Conservation (phyloP, 768 basidiomycete species). For the Punctularia strigosozonata region DNA sequence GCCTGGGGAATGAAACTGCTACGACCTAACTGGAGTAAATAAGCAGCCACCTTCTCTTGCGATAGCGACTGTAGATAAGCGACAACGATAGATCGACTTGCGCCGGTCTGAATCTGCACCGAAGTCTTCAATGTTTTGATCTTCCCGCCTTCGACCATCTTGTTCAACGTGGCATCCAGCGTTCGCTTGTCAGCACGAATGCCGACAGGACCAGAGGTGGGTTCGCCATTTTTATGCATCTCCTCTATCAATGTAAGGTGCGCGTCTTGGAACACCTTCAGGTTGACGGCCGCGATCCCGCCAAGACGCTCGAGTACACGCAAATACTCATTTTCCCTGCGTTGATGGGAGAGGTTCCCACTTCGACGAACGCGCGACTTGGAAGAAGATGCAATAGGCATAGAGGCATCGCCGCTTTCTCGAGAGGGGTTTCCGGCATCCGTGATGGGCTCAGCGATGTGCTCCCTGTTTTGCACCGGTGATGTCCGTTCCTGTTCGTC, state of each 20-base stretch:
- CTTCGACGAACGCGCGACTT: constrained; percentile 17
- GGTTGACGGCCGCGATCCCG: constrained; percentile 54
- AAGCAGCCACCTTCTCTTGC: constrained; percentile 41
- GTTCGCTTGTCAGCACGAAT: constrained; percentile 69
- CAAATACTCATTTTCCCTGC: constrained; percentile 71
- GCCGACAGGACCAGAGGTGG: constrained; percentile 58
- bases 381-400: background rate
- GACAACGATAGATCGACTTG: constrained; percentile 45
- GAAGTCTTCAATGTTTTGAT: constrained; percentile 63
- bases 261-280: constrained; percentile 58
- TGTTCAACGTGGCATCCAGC: constrained; percentile 43
- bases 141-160: constrained; percentile 51
- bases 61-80: constrained; percentile 51
- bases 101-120: constrained; percentile 45
- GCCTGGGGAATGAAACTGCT: constrained; percentile 18
- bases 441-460: too few relatives aligned
- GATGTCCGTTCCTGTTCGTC: too few relatives aligned
- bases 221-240: constrained; percentile 47
- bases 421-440: too few relatives aligned
- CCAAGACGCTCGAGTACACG: constrained; percentile 53
- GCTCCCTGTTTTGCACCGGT: too few relatives aligned
- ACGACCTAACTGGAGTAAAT: constrained; percentile 43
- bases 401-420: too few relatives aligned
- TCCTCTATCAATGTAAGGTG: constrained; percentile 52
- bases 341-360: constrained; percentile 65